phyloP scores from a whole-genome alignment of 805 yeast genomes.

The Wickerhamomyces canadensis region DNA sequence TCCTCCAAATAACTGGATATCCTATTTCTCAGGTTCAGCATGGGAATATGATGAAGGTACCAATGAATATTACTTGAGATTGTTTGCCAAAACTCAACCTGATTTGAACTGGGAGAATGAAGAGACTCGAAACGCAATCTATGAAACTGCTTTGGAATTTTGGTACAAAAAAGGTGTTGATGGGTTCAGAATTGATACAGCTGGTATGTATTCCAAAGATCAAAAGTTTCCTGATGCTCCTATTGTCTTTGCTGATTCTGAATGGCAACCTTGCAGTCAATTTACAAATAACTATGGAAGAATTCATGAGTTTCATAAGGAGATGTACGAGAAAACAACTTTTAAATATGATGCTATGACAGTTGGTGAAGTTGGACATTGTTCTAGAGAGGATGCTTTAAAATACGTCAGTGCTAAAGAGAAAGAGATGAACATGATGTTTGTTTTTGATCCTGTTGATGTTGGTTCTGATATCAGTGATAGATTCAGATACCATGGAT shows the following conservation, averaged over 20 bases:
- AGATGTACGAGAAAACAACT: constrained; percentile 38
- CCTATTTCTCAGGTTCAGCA: constrained; percentile 48
- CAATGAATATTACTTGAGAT: constrained; percentile 48
- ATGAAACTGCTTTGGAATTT: constrained; percentile 41
- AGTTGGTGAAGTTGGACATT: constrained; percentile 50
- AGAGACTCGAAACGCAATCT: constrained; percentile 28
- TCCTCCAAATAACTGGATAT: constrained; percentile 54
- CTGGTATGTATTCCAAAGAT: constrained; percentile 46
- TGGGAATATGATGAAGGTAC: constrained; percentile 53
- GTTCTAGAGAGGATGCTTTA: constrained; percentile 35
- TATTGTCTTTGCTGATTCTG: constrained; percentile 33
- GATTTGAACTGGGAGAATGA: constrained; percentile 58
- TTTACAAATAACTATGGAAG: constrained; percentile 43
- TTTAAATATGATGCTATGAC: constrained; percentile 47
- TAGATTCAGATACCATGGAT: constrained; percentile 31
- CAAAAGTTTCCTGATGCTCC: constrained; percentile 45
- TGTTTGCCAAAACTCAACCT: constrained; percentile 51
- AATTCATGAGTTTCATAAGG: constrained; percentile 53
- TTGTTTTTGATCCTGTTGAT: constrained; percentile 29
- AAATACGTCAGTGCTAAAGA: constrained; percentile 34
- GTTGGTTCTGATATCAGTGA: constrained; percentile 34
- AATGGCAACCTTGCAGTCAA: constrained; percentile 34
- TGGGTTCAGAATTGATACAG: constrained; percentile 56
- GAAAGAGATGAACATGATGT: constrained; percentile 37
- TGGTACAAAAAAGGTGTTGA: constrained; percentile 55